A percentile compares a stretch with the other conserved stretches of the same genome.
These are phyloP conservation scores for Lactarius hengduanensis DNA, from an alignment of 768 basidiomycete species.

Conservation along the genomic window DNA sequence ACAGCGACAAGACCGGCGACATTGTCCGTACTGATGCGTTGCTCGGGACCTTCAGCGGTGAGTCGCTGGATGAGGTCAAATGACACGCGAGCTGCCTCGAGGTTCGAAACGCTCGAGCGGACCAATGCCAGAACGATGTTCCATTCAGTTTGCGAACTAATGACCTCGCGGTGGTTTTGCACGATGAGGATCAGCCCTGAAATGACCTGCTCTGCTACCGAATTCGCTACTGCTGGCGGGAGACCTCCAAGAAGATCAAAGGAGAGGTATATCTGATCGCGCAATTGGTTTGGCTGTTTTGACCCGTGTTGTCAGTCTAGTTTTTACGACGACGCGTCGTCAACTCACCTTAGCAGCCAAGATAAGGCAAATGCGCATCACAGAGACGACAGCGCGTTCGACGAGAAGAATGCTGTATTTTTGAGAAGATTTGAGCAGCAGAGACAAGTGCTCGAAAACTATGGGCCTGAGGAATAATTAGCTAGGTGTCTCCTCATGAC, in stretches of 20 bases:
- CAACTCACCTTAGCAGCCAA: constrained; percentile 70
- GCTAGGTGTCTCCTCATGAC: background rate
- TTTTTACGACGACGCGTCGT: constrained; percentile 1
- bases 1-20: constrained; percentile 75
- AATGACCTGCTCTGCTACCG: constrained; percentile 89
- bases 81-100: constrained; percentile 82
- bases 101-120: constrained; percentile 79
- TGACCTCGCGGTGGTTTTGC: constrained; percentile 69
- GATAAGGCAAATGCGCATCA: constrained; percentile 80
- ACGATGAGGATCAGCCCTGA: constrained; percentile 79
- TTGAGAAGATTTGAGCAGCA: constrained; percentile 68
- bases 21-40: constrained; percentile 72
- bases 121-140: constrained; percentile 87
- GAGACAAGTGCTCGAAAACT: constrained; percentile 89
- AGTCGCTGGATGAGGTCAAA: constrained; percentile 75
- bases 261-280: constrained; percentile 93
- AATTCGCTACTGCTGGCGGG: constrained; percentile 69
- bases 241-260: constrained; percentile 86
- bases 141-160: constrained; percentile 94
- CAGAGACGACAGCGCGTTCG: constrained; percentile 88
- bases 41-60: constrained; percentile 57
- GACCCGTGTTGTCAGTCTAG: background rate
- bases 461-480: constrained; percentile 64
- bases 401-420: constrained; percentile 90
- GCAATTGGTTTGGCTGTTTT: constrained; percentile 60